Evolutionary conservation across 768 basidiomycete species (phyloP).

Genomic region (Boletus eberwhitei): DNA sequence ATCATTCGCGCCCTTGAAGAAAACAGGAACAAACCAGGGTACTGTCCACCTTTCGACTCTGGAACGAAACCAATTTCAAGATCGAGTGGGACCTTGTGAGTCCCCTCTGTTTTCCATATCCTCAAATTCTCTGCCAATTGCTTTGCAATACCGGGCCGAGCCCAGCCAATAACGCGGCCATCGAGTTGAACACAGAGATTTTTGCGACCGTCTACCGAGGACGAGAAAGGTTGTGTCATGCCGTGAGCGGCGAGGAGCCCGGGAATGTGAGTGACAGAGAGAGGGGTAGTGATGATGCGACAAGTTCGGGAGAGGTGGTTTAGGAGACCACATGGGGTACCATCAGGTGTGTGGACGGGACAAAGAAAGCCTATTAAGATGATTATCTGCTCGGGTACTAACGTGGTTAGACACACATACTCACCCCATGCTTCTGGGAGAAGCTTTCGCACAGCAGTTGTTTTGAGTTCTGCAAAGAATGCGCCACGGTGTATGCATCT

Average conservation of each 20-base stretch:
- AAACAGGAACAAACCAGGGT: conserved; percentile 94
- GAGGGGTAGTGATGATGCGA: conserved; percentile 77
- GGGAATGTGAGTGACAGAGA: conserved; percentile 77
- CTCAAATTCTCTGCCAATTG: conserved; percentile 84
- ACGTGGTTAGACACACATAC: conserved; percentile 11
- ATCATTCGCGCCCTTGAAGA: conserved; percentile 89
- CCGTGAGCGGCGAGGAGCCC: conserved; percentile 80
- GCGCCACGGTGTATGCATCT: conserved; percentile 98
- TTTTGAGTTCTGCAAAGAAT: conserved; percentile 98
- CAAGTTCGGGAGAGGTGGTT: conserved; percentile 96
- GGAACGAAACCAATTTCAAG: conserved; percentile 94
- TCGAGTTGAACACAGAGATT: conserved; percentile 94
- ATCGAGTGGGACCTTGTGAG: conserved; percentile 81
- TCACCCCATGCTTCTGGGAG: conserved; percentile 97
- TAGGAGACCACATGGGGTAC: conserved; percentile 93
- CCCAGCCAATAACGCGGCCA: conserved; percentile 93
- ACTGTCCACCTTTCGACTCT: conserved; percentile 88
- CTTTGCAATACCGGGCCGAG: conserved; percentile 64
- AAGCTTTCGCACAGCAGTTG: conserved; percentile 93
- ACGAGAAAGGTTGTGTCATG: conserved; percentile 88
- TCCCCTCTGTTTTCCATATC: conserved; percentile 91
- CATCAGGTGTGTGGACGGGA: conserved; percentile 98
- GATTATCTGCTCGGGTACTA: conserved; percentile 7
- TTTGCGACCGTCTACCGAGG: conserved; percentile 74
- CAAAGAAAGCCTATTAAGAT: conserved; percentile 78